phyloP scores from a whole-genome alignment of 1,284 basidiomycete species.

The Hemileccinum hortonii region DNA sequence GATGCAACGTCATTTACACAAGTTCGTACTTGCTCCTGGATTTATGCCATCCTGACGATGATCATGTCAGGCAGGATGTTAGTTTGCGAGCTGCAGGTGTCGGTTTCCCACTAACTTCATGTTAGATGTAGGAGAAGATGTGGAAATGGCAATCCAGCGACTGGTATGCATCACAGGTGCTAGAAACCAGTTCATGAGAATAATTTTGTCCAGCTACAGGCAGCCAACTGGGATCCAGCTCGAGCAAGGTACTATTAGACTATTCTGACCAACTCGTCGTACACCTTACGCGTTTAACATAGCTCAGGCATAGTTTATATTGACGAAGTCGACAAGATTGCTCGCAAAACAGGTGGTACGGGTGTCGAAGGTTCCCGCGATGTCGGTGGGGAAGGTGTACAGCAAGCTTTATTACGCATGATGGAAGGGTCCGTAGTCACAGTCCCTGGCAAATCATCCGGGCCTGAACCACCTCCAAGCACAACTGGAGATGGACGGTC shows the following conservation, averaged over 20 bases:
- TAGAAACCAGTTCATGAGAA: not conserved
- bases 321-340: slow-evolving; percentile 95
- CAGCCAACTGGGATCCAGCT: slow-evolving; percentile 83
- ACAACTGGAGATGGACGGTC: slow-evolving; percentile 46
- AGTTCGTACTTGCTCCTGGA: slow-evolving; percentile 38
- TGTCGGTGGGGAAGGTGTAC: slow-evolving; percentile 94
- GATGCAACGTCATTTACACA: slow-evolving; percentile 86
- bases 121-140: slow-evolving; percentile 91
- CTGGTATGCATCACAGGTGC: slow-evolving; percentile 47
- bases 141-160: slow-evolving; percentile 85
- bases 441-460: slow-evolving; percentile 70
- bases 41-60: slow-evolving; percentile 11
- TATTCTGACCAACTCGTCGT: not conserved
- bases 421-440: slow-evolving; percentile 89
- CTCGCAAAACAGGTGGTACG: slow-evolving; percentile 59
- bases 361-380: slow-evolving; percentile 80
- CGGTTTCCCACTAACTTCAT: slow-evolving; percentile 12
- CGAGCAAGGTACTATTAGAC: slow-evolving; percentile 58
- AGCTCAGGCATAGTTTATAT: slow-evolving; percentile 94
- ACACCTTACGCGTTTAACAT: slow-evolving; percentile 8
- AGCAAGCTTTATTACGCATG: slow-evolving; percentile 88
- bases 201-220: slow-evolving; percentile 59
- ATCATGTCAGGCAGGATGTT: slow-evolving; percentile 68
- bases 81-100: slow-evolving; percentile 33
- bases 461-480: slow-evolving; percentile 43